phyloP scores from a whole-genome alignment of 1,139 yeast species.

The Yamadazyma oceani region DNA sequence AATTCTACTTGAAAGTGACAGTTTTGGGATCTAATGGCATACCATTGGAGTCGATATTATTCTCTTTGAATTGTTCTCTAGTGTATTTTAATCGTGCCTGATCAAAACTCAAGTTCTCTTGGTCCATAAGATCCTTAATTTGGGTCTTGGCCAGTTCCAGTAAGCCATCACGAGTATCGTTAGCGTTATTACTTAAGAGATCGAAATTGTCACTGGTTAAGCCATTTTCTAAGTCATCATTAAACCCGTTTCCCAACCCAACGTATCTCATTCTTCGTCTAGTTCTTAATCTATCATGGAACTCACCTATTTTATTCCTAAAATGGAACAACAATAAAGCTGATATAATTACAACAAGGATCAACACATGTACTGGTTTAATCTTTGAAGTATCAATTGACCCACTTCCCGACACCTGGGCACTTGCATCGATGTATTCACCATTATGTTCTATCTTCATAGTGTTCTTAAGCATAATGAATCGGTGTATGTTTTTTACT shows the following conservation, averaged over 20 bases:
- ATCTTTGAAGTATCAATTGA: conserved; percentile 9
- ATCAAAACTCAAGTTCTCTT: conserved; percentile 55
- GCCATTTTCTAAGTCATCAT: conserved; percentile 65
- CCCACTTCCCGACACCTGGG: conserved; percentile 9
- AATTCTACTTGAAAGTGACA: conserved; percentile 27
- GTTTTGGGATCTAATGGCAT: conserved; percentile 41
- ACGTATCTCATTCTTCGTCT: conserved; percentile 23
- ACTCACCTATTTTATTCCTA: conserved; percentile 24
- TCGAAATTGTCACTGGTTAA: conserved; percentile 61
- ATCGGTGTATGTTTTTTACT: too few species aligned
- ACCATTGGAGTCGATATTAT: conserved; percentile 52
- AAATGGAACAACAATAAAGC: conserved; percentile 23
- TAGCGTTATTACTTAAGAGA: conserved; percentile 43
- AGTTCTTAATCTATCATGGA: conserved; percentile 26
- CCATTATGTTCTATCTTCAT: conserved; percentile 12
- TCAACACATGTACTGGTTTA: conserved; percentile 13
- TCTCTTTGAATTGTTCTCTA: conserved; percentile 42
- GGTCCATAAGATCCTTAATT: conserved; percentile 56
- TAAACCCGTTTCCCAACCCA: conserved; percentile 39
- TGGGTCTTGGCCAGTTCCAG: conserved; percentile 53
- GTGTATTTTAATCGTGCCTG: conserved; percentile 64
- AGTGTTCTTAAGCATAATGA: too few species aligned
- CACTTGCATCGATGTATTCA: conserved; percentile 5
- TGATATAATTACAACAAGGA: conserved; percentile 14
- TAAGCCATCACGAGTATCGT: conserved; percentile 63